These are phyloP conservation scores for Sclerotinia trifoliorum DNA, from an alignment of 2,329 filamentous ascomycete species.

Conservation along the genomic window DNA sequence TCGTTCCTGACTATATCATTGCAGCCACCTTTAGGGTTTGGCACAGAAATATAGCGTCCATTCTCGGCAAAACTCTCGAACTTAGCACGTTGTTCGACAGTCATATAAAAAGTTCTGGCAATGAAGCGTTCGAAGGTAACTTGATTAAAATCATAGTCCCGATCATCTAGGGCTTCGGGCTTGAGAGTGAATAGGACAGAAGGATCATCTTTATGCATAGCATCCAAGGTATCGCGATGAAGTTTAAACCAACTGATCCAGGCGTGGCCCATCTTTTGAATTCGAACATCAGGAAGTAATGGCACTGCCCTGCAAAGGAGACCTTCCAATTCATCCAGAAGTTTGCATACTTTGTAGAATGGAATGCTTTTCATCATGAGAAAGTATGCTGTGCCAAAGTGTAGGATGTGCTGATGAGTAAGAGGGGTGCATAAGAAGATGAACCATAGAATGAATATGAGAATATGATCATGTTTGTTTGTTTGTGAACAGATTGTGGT, in stretches of 20 bases:
- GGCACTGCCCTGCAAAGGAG: conserved; percentile 42
- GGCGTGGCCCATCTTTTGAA: conserved; percentile 56
- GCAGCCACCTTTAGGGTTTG: background rate
- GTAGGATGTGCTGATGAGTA: conserved; percentile 6
- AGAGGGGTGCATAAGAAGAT: background rate
- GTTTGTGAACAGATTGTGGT: background rate
- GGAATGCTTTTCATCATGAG: conserved; percentile 52
- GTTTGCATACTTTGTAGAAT: conserved; percentile 70
- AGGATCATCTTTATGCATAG: conserved; percentile 29
- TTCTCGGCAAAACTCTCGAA: background rate
- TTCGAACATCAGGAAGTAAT: conserved; percentile 39
- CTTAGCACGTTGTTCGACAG: background rate
- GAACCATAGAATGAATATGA: background rate
- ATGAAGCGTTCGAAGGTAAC: conserved; percentile 64
- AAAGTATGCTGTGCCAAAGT: conserved; percentile 15
- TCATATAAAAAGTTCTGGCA: conserved; percentile 44
- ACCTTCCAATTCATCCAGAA: conserved; percentile 66
- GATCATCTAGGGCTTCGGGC: conserved; percentile 64
- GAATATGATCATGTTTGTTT: background rate
- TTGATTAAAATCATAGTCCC: conserved; percentile 71
- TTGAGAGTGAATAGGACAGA: conserved; percentile 9
- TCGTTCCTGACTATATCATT: conserved; percentile 1
- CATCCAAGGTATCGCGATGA: conserved; percentile 59
- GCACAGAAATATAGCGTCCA: background rate
- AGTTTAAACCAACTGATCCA: conserved; percentile 67